Evolutionary conservation across 2,329 filamentous ascomycete genomes (phyloP).

Genomic region (Colletotrichum zoysiae): DNA sequence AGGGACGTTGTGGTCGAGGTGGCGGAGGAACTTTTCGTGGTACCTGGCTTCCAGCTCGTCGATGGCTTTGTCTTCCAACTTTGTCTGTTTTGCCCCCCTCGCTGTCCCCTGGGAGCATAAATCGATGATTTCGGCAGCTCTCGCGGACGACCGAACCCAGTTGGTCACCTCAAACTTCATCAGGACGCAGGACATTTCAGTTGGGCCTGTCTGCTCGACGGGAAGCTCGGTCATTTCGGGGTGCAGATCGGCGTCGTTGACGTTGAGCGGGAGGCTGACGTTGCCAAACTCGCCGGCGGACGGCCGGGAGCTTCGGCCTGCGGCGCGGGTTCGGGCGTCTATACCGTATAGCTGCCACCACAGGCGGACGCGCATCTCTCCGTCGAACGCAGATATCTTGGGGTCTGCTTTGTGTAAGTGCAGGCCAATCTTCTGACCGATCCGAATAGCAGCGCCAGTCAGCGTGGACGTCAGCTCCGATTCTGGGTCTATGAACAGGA

Average conservation of each 20-base stretch:
- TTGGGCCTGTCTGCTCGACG: slow-evolving; percentile 60
- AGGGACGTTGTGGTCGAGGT: slow-evolving; percentile 47
- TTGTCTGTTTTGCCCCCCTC: slow-evolving; percentile 21
- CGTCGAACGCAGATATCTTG: slow-evolving; percentile 44
- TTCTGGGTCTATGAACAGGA: slow-evolving; percentile 48
- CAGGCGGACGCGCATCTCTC: slow-evolving; percentile 47
- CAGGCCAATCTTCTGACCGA: slow-evolving; percentile 47
- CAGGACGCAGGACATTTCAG: slow-evolving; percentile 63
- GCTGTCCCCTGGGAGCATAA: slow-evolving; percentile 21
- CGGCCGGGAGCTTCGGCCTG: slow-evolving; percentile 18
- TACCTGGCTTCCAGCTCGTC: slow-evolving; percentile 47
- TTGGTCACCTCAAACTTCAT: slow-evolving; percentile 49
- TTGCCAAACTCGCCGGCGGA: slow-evolving; percentile 46
- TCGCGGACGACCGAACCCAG: slow-evolving; percentile 46
- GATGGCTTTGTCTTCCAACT: slow-evolving; percentile 45
- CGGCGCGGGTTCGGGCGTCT: slow-evolving; percentile 41
- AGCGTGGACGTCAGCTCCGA: slow-evolving; percentile 47
- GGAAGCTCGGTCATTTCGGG: slow-evolving; percentile 63
- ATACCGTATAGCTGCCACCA: slow-evolving; percentile 48
- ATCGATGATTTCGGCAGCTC: slow-evolving; percentile 43
- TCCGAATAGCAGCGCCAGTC: slow-evolving; percentile 43
- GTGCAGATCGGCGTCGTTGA: slow-evolving; percentile 67
- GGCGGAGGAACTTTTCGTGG: slow-evolving; percentile 42
- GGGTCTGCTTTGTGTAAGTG: slow-evolving; percentile 40
- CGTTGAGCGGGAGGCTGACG: slow-evolving; percentile 65